These are phyloP conservation scores for Candida oleophila DNA, from an alignment of 805 yeast species.

Conservation along the genomic window DNA sequence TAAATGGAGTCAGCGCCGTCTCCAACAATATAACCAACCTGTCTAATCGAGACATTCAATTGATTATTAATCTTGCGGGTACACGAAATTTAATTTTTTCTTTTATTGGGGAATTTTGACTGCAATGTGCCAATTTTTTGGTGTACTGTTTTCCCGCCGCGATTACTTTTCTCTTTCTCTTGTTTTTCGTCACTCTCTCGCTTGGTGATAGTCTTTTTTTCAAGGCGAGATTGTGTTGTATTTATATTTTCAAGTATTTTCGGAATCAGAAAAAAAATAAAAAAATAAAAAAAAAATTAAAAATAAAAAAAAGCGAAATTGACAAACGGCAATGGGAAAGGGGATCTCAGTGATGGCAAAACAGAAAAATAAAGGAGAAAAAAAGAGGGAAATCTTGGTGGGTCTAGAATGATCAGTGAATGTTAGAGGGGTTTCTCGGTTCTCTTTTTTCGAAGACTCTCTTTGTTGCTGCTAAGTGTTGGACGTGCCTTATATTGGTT, in stretches of 20 bases:
- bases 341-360: too few species aligned
- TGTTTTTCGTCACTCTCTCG: not conserved
- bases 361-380: too few species aligned
- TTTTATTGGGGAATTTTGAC: not conserved
- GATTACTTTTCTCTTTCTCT: not conserved
- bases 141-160: not conserved
- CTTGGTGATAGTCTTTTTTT: not conserved
- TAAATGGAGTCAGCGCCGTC: slow-evolving; percentile 92
- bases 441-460: too few species aligned
- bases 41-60: slow-evolving; percentile 50
- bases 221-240: slow-evolving; percentile 10
- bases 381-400: too few species aligned
- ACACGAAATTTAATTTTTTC: too few species aligned
- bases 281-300: too few species aligned
- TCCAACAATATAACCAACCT: slow-evolving; percentile 66
- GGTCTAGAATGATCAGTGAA: too few species aligned
- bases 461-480: too few species aligned
- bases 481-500: too few species aligned
- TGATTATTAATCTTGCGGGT: not conserved
- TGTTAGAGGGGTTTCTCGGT: too few species aligned
- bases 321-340: too few species aligned
- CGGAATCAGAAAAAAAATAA: not conserved
- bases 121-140: not conserved
- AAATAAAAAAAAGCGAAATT: too few species aligned
- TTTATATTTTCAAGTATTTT: slow-evolving; percentile 7